phyloP scores from a whole-genome alignment of 495 filamentous ascomycete species.

The Lineolata rhizophorae region DNA sequence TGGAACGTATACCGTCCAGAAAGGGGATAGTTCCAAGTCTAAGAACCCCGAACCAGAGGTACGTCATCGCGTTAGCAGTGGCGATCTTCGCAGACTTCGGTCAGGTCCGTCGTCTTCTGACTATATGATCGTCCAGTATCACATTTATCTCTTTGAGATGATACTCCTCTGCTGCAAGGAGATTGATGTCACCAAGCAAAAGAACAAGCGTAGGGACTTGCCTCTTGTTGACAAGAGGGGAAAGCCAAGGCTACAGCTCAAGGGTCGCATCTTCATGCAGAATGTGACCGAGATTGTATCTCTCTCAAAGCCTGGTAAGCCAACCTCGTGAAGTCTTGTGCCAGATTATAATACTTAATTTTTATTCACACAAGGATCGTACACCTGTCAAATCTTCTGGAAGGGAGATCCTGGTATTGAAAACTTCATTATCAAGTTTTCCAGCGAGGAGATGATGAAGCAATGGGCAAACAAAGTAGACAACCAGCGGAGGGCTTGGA shows the following conservation, averaged over 20 bases:
- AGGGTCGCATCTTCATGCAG: conserved; percentile 96
- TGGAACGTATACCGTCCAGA: conserved; percentile 85
- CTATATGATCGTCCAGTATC: conserved; percentile 39
- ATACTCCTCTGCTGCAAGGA: conserved; percentile 98
- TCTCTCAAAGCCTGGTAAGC: conserved; percentile 57
- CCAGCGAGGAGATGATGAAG: conserved; percentile 74
- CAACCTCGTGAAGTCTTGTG: not conserved
- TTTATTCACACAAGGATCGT: conserved; percentile 38
- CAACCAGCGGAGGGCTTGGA: conserved; percentile 31
- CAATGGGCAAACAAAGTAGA: conserved; percentile 59
- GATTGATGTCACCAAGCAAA: conserved; percentile 64
- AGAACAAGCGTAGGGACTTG: conserved; percentile 46
- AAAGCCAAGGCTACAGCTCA: conserved; percentile 70
- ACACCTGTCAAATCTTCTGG: conserved; percentile 95
- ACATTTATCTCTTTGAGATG: conserved; percentile 89
- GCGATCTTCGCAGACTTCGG: not conserved
- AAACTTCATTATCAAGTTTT: conserved; percentile 84
- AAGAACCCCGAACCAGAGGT: conserved; percentile 21
- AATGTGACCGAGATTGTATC: conserved; percentile 90
- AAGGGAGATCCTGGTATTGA: conserved; percentile 92
- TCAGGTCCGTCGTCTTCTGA: not conserved
- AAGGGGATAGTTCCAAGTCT: conserved; percentile 50
- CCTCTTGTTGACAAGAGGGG: conserved; percentile 12
- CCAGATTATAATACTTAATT: conserved; percentile 1
- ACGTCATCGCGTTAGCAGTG: conserved; percentile 1